These are phyloP conservation scores for Calonectria leucothoes DNA, from an alignment of 2,329 filamentous ascomycete species.

Conservation along the genomic window DNA sequence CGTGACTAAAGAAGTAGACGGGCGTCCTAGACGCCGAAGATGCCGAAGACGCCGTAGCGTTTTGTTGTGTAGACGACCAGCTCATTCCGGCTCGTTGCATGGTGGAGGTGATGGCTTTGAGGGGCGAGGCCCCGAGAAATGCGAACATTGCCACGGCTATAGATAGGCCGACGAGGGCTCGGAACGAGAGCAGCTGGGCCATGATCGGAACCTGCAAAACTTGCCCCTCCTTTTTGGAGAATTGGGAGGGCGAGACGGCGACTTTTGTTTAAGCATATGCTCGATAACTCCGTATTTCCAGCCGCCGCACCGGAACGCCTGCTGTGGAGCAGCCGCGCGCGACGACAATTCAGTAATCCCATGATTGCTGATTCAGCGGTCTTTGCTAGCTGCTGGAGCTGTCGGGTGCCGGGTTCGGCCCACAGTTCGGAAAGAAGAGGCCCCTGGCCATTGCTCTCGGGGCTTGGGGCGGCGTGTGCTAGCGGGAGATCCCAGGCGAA, in stretches of 20 bases:
- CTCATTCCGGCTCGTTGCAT: constrained; percentile 36
- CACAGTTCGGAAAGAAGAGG: background rate
- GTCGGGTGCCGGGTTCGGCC: background rate
- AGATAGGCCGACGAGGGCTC: constrained; percentile 35
- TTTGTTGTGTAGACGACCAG: constrained; percentile 29
- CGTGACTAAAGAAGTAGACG: constrained; percentile 63
- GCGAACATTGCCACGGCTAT: constrained; percentile 37
- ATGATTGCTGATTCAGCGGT: constrained; percentile 35
- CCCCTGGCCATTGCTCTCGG: background rate
- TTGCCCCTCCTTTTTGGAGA: background rate
- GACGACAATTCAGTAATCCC: constrained; percentile 8
- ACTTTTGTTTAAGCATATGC: constrained; percentile 25
- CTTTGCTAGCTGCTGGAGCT: constrained; percentile 1
- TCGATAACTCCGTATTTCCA: constrained; percentile 40
- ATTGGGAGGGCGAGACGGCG: background rate
- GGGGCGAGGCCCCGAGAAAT: constrained; percentile 36
- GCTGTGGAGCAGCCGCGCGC: constrained; percentile 16
- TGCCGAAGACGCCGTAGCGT: background rate
- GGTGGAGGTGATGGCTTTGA: constrained; percentile 34
- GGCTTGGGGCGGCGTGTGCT: constrained; percentile 5
- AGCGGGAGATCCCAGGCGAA: background rate
- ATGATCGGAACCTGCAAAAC: constrained; percentile 25
- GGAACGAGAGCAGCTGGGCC: constrained; percentile 34
- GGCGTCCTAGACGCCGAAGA: constrained; percentile 43
- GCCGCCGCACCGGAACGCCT: constrained; percentile 8